Evolutionary conservation across 805 yeast species (phyloP).

Genomic region (Myxozyma nipponensis): DNA sequence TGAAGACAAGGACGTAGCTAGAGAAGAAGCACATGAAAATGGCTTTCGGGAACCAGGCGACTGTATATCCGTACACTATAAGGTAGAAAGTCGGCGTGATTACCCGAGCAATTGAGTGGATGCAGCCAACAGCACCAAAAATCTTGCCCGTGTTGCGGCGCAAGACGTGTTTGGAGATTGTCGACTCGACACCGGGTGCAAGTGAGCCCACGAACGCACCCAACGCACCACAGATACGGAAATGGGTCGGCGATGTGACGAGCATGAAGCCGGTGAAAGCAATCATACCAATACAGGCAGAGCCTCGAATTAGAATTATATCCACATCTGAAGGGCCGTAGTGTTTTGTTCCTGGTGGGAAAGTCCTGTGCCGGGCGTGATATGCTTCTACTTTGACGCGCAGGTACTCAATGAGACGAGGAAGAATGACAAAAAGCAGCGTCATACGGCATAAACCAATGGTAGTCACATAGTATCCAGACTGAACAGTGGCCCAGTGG

Average conservation of each 20-base stretch:
- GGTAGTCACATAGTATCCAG: slow-evolving; percentile 34
- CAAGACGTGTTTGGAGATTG: slow-evolving; percentile 23
- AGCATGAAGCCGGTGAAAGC: slow-evolving; percentile 13
- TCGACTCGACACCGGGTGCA: slow-evolving; percentile 14
- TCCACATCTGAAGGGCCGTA: slow-evolving; percentile 15
- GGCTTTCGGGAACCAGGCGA: slow-evolving; percentile 12
- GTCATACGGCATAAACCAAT: slow-evolving; percentile 31
- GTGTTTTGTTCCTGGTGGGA: slow-evolving; percentile 2
- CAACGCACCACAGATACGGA: slow-evolving; percentile 14
- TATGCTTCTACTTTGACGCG: slow-evolving; percentile 3
- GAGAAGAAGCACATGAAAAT: slow-evolving; percentile 6
- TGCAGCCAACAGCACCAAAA: slow-evolving; percentile 20
- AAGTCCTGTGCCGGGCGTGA: not conserved
- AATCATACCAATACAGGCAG: slow-evolving; percentile 10
- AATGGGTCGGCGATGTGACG: slow-evolving; percentile 5
- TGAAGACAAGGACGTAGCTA: not conserved
- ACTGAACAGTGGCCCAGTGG: slow-evolving; percentile 35
- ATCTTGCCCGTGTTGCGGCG: slow-evolving; percentile 17
- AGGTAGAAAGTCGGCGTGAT: slow-evolving; percentile 17
- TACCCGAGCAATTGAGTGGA: slow-evolving; percentile 18
- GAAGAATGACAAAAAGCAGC: slow-evolving; percentile 29
- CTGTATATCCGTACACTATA: slow-evolving; percentile 7
- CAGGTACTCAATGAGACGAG: slow-evolving; percentile 18
- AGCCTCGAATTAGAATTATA: slow-evolving; percentile 6
- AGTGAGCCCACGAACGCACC: slow-evolving; percentile 14